Evolutionary conservation across 1,284 basidiomycete species (phyloP).

Genomic region (Pascua sp.): DNA sequence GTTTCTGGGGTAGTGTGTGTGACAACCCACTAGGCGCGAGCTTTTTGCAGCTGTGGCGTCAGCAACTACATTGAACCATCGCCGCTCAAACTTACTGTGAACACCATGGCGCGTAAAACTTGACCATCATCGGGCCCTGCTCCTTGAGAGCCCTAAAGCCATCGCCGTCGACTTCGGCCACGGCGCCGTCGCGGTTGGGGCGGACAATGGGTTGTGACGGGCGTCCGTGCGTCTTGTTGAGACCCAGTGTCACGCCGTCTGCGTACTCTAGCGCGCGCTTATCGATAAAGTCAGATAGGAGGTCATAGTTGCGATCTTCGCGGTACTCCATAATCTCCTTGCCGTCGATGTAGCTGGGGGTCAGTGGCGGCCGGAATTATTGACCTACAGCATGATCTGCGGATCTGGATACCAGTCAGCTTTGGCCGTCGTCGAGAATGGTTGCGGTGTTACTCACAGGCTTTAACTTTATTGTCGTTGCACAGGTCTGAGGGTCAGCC

Average conservation of each 20-base stretch:
- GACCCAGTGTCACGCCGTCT: slow-evolving; percentile 12
- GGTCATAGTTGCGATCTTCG: slow-evolving; percentile 55
- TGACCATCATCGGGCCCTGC: slow-evolving; percentile 71
- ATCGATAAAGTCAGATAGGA: slow-evolving; percentile 57
- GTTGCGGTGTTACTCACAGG: slow-evolving; percentile 50
- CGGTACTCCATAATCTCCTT: slow-evolving; percentile 60
- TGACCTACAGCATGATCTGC: slow-evolving; percentile 65
- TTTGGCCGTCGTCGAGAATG: background rate
- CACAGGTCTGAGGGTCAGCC: slow-evolving; percentile 64
- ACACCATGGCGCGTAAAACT: slow-evolving; percentile 92
- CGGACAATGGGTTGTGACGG: slow-evolving; percentile 5
- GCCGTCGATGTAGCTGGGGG: slow-evolving; percentile 57
- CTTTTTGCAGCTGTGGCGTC: slow-evolving; percentile 64
- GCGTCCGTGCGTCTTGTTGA: background rate
- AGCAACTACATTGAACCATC: background rate
- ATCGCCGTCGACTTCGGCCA: slow-evolving; percentile 57
- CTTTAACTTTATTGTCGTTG: slow-evolving; percentile 61
- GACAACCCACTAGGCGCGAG: slow-evolving; percentile 55
- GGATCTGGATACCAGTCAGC: slow-evolving; percentile 54
- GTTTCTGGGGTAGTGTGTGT: too few relatives aligned
- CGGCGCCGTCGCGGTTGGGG: slow-evolving; percentile 63
- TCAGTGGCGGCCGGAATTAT: background rate
- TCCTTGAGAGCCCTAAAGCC: slow-evolving; percentile 57
- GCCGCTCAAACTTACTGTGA: slow-evolving; percentile 57
- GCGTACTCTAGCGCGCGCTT: slow-evolving; percentile 47